These are phyloP conservation scores for Cicer pinnatifidum DNA, from an alignment of 306 rosid genomes.

Conservation along the genomic window DNA sequence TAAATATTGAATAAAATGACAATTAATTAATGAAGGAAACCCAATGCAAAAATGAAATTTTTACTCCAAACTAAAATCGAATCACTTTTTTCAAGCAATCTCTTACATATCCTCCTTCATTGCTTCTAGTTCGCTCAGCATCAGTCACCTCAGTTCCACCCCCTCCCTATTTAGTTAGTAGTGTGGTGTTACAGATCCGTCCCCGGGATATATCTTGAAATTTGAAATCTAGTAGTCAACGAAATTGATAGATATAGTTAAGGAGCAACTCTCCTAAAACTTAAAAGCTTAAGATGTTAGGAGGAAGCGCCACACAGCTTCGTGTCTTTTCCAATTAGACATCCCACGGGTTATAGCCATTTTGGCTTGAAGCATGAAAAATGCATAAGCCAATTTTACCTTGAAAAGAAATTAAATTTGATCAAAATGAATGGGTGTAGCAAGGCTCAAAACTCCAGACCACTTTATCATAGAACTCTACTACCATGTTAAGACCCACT, in stretches of 20 bases:
- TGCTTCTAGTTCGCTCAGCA: not conserved
- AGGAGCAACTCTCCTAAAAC: constrained; percentile 8
- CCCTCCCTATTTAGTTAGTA: not conserved
- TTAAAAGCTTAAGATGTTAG: constrained; percentile 10
- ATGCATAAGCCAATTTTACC: constrained; percentile 14
- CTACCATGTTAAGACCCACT: constrained; percentile 16
- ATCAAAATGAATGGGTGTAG: constrained; percentile 18
- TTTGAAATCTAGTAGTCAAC: constrained; percentile 15
- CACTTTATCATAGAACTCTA: constrained; percentile 4
- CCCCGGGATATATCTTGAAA: not conserved
- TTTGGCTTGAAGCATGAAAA: constrained; percentile 25
- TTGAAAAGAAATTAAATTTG: constrained; percentile 5
- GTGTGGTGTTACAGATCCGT: not conserved
- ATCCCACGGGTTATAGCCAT: not conserved
- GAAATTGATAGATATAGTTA: constrained; percentile 2
- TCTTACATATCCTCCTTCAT: constrained; percentile 17
- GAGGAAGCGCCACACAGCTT: constrained; percentile 15
- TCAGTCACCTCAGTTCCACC: constrained; percentile 9
- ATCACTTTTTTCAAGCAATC: not conserved
- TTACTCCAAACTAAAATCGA: constrained; percentile 12
- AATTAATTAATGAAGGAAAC: constrained; percentile 27
- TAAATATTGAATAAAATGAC: constrained; percentile 24
- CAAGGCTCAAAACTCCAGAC: constrained; percentile 23
- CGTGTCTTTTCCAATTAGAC: constrained; percentile 26
- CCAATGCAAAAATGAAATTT: not conserved